phyloP scores from a whole-genome alignment of 257 asterid species.

The Nicotiana knightiana region DNA sequence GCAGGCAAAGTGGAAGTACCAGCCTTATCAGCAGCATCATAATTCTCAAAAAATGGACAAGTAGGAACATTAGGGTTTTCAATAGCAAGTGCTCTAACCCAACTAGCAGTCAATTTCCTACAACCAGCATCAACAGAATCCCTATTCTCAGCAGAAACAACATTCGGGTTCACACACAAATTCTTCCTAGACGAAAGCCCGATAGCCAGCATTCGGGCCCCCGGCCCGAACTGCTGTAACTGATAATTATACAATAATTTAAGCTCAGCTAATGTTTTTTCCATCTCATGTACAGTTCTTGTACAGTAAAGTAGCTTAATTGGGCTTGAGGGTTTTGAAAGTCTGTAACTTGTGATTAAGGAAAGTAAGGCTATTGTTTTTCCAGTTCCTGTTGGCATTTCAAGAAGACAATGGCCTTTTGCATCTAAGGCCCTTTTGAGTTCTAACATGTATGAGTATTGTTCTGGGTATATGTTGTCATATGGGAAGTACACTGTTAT shows the following conservation, averaged over 20 bases:
- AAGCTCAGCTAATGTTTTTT: slow-evolving; percentile 90
- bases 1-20: slow-evolving; percentile 83
- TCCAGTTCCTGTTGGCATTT: slow-evolving; percentile 98
- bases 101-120: slow-evolving; percentile 87
- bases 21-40: slow-evolving; percentile 52
- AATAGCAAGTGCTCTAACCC: slow-evolving; percentile 77
- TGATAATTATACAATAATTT: slow-evolving; percentile 69
- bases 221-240: slow-evolving; percentile 54
- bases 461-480: slow-evolving; percentile 93
- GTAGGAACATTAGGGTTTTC: slow-evolving; percentile 69
- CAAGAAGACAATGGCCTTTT: slow-evolving; percentile 84
- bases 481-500: slow-evolving; percentile 90
- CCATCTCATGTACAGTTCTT: slow-evolving; percentile 98
- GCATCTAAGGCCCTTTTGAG: slow-evolving; percentile 94
- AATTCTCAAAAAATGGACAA: slow-evolving; percentile 72
- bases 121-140: slow-evolving; percentile 97
- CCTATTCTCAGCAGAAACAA: slow-evolving; percentile 83
- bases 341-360: slow-evolving; percentile 72
- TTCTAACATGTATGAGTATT: slow-evolving; percentile 87
- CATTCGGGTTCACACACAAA: slow-evolving; percentile 77
- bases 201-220: slow-evolving; percentile 67
- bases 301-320: slow-evolving; percentile 85
- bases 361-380: slow-evolving; percentile 89
- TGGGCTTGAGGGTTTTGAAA: slow-evolving; percentile 69
- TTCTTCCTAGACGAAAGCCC: slow-evolving; percentile 96